phyloP scores from a whole-genome alignment of 495 filamentous ascomycete species.

The Aspergillus campestris region DNA sequence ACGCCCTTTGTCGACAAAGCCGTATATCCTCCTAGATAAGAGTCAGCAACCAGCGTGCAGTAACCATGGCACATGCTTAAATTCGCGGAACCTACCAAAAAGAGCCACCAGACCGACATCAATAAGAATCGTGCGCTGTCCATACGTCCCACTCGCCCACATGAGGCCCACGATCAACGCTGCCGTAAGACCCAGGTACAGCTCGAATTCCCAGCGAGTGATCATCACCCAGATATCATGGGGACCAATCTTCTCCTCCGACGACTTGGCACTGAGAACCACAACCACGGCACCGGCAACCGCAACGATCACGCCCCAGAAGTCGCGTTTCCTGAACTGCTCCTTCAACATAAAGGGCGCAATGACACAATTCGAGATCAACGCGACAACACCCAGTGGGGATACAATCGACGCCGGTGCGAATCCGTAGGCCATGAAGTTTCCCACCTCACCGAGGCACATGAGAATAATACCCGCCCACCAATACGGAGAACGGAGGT shows the following conservation, averaged over 20 bases:
- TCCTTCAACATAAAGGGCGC: conserved; percentile 91
- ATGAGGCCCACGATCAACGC: conserved; percentile 65
- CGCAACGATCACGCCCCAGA: conserved; percentile 78
- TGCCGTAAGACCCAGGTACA: conserved; percentile 73
- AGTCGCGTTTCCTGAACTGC: conserved; percentile 73
- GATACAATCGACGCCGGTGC: conserved; percentile 98
- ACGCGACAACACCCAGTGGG: conserved; percentile 85
- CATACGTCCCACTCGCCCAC: conserved; percentile 75
- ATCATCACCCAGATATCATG: conserved; percentile 86
- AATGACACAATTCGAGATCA: conserved; percentile 94
- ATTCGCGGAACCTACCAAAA: conserved; percentile 55
- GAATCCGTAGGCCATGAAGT: conserved; percentile 96
- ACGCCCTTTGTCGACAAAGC: conserved; percentile 94
- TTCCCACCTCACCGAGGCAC: conserved; percentile 86
- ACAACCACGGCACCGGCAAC: conserved; percentile 85
- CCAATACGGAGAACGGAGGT: conserved; percentile 89
- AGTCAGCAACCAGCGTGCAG: conserved; percentile 19
- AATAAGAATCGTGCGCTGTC: conserved; percentile 76
- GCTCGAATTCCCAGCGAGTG: conserved; percentile 80
- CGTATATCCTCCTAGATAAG: conserved; percentile 71
- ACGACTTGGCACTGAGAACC: conserved; percentile 81
- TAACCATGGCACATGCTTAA: too few relatives aligned
- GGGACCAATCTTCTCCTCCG: conserved; percentile 85
- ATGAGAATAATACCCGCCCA: conserved; percentile 89
- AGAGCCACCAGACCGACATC: conserved; percentile 88